phyloP scores from a whole-genome alignment of 2,329 filamentous ascomycete genomes.

The Alternaria rosae region DNA sequence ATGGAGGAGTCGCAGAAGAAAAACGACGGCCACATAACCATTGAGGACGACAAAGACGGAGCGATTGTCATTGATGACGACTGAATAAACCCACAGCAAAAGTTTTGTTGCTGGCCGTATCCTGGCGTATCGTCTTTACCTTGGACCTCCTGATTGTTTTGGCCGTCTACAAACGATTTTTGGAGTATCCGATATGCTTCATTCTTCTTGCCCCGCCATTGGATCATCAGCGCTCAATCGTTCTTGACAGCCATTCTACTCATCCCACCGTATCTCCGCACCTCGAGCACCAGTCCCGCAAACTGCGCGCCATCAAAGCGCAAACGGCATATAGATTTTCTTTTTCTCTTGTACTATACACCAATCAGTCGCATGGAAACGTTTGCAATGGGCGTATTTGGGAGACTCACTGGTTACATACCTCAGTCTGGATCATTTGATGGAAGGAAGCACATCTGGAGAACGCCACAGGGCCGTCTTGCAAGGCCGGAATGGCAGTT shows the following conservation, averaged over 20 bases:
- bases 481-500: constrained; percentile 5
- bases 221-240: neutral
- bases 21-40: constrained; percentile 44
- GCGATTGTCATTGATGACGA: constrained; percentile 49
- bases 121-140: neutral
- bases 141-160: neutral
- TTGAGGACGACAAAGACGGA: constrained; percentile 46
- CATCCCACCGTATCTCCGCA: neutral
- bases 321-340: constrained; percentile 12
- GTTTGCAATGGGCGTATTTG: constrained; percentile 17
- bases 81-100: constrained; percentile 11
- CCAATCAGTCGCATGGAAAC: constrained; percentile 12
- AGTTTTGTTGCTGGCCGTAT: neutral
- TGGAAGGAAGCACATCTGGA: constrained; percentile 1
- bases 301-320: neutral
- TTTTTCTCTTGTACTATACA: constrained; percentile 19
- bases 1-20: constrained; percentile 35
- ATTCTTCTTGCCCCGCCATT: neutral
- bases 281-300: neutral
- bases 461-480: neutral
- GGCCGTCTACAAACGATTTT: neutral
- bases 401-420: constrained; percentile 16
- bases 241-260: neutral
- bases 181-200: neutral
- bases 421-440: constrained; percentile 11